A percentile compares a stretch with the other conserved stretches of the same genome.
Evolutionary conservation across 306 rosid species (phyloP).

Genomic region (Prunus fruticosa): DNA sequence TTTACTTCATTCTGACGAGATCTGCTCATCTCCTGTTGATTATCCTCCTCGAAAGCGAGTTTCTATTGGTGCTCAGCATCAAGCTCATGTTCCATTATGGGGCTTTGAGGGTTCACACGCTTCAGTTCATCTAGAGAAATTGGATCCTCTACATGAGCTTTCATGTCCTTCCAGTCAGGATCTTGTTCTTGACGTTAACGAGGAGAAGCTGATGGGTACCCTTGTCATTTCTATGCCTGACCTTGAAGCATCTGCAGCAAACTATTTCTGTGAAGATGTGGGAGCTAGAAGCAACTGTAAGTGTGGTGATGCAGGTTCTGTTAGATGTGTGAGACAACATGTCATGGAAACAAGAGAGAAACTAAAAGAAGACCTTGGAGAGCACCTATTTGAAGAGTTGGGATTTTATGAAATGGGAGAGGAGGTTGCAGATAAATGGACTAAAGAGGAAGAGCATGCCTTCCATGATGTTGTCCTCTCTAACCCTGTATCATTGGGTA

Average conservation of each 20-base stretch:
- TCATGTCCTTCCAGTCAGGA: neutral
- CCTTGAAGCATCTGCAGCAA: slow-evolving; percentile 14
- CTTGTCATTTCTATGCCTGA: slow-evolving; percentile 30
- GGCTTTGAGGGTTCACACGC: slow-evolving; percentile 21
- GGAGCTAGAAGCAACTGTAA: slow-evolving; percentile 19
- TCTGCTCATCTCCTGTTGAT: slow-evolving; percentile 19
- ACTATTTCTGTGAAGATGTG: slow-evolving; percentile 8
- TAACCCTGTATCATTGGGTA: slow-evolving; percentile 35
- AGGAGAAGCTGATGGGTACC: slow-evolving; percentile 29
- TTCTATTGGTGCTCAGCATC: slow-evolving; percentile 39
- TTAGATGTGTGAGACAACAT: slow-evolving; percentile 35
- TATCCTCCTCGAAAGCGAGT: slow-evolving; percentile 28
- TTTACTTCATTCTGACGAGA: slow-evolving; percentile 23
- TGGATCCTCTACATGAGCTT: neutral
- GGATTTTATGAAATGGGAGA: slow-evolving; percentile 45
- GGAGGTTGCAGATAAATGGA: slow-evolving; percentile 29
- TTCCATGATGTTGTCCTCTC: slow-evolving; percentile 29
- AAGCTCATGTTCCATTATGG: slow-evolving; percentile 36
- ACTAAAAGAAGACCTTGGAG: slow-evolving; percentile 29
- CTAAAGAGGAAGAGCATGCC: slow-evolving; percentile 31
- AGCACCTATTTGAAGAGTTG: slow-evolving; percentile 21
- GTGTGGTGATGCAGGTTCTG: slow-evolving; percentile 34
- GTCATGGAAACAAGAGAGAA: slow-evolving; percentile 27
- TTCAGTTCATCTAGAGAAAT: slow-evolving; percentile 4
- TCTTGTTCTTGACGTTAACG: slow-evolving; percentile 4